A percentile compares a stretch with the other conserved stretches of the same genome.
Evolutionary conservation across 2,329 filamentous ascomycete species (phyloP).

Genomic region (Paracoccidioides brasiliensis): DNA sequence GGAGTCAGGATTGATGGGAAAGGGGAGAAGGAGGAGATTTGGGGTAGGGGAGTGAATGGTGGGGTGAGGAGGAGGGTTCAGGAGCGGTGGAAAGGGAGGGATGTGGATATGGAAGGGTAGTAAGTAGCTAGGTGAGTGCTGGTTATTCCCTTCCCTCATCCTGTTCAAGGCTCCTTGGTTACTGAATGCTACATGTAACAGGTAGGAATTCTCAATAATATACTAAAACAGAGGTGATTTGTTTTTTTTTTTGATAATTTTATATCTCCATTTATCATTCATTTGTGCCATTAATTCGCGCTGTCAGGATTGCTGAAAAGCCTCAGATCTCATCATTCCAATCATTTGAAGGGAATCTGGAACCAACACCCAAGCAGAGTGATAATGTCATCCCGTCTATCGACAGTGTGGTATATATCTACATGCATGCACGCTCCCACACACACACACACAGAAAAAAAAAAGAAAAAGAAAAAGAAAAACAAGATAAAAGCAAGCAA

Average conservation of each 20-base stretch:
- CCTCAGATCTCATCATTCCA: background rate
- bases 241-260: background rate
- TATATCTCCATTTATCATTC: background rate
- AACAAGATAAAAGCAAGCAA: background rate
- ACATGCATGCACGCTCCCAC: background rate
- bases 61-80: constrained; percentile 29
- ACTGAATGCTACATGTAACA: background rate
- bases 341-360: background rate
- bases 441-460: background rate
- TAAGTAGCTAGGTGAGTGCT: background rate
- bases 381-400: background rate
- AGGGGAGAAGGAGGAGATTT: constrained; percentile 23
- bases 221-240: background rate
- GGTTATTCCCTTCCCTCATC: constrained; percentile 1
- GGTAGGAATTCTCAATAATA: background rate
- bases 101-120: constrained; percentile 6
- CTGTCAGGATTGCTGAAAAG: background rate
- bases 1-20: background rate
- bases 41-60: constrained; percentile 29
- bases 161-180: background rate
- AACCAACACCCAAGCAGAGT: background rate
- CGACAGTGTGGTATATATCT: background rate
- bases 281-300: background rate
- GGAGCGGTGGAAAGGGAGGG: constrained; percentile 25
- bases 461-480: background rate